Percentiles rank a stretch among this genome's conserved stretches.
These are phyloP conservation scores for Alternaria postmessia DNA, from an alignment of 2,329 filamentous ascomycete genomes.

Conservation along the genomic window DNA sequence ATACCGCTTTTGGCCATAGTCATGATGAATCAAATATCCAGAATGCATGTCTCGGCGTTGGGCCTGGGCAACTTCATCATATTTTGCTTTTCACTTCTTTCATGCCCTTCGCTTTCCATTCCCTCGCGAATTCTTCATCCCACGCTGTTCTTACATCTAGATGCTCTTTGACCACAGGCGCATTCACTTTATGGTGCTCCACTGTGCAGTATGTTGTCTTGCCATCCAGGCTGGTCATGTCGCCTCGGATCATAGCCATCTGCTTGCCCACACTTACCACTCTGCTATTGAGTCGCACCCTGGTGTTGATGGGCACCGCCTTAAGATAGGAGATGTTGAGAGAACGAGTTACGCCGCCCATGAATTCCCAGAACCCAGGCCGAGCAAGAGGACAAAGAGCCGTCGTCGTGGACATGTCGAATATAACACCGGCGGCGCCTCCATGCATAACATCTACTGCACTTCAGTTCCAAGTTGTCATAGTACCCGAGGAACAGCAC, in stretches of 20 bases:
- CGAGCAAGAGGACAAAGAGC: conserved; percentile 59
- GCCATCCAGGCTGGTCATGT: conserved; percentile 60
- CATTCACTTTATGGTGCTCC: conserved; percentile 63
- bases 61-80: conserved; percentile 8
- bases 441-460: conserved; percentile 52
- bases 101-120: conserved; percentile 29
- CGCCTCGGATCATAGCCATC: conserved; percentile 61
- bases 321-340: conserved; percentile 62
- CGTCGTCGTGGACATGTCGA: conserved; percentile 57
- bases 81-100: conserved; percentile 29
- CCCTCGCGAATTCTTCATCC: conserved; percentile 55
- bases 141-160: conserved; percentile 51
- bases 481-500: not conserved
- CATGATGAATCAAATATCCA: conserved; percentile 19
- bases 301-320: conserved; percentile 58
- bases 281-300: conserved; percentile 53
- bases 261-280: conserved; percentile 59
- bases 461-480: conserved; percentile 5
- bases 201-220: conserved; percentile 59
- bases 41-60: conserved; percentile 1
- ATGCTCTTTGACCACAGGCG: conserved; percentile 53
- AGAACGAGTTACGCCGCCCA: conserved; percentile 60
- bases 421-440: conserved; percentile 51
- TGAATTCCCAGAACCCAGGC: conserved; percentile 62
- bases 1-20: not conserved